Evolutionary conservation across 768 basidiomycete genomes (phyloP), one percentile per base, ranked within the genome.

Genomic region (Collybia mongolica): DNA sequence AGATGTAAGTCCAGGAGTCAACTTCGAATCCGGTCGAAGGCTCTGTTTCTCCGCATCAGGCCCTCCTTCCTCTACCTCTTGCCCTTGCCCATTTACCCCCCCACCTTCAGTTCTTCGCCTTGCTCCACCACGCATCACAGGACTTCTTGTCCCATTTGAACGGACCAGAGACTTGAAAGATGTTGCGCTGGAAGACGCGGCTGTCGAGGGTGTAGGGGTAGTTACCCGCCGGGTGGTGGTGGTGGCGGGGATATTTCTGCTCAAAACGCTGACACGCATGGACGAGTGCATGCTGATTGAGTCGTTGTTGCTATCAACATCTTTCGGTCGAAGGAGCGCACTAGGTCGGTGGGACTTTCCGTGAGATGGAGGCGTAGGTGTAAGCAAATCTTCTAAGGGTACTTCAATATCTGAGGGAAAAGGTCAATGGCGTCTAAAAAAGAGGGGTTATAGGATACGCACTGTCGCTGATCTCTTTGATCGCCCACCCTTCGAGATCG

Each of bases 391-490:
- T 43, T 90, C 86, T 5, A 84, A 68, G 0, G 86, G 74, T 9
- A 94, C 81, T 62, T 95, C 91, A 46, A 95, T 81, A 62, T 89
- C 93, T 93, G 58, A 2, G 44, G 29, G n/a, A 46, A 32, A 49
- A 47, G 9, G 5, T n/a, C 36, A 22, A 41, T 28, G 26, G n/a
- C 32, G 39, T 36, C 42, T 0, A 17, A 19, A 6, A 47, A 24
- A 32, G 39, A 19, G 36, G 17, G 54, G 29, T 54, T 28, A 36
- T 32, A 44, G 29, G 41, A 44, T 28, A 74, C 88, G 58, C 54
- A 90, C 92, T 79, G 60, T 88, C 82, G 37, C 83, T 80, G 36
- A 98, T 92, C 61, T 98, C 96, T 63, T 92, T 87, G 47, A 95
- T 64, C 0, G 88, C 84, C 92, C 93, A 97, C 3, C 77, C 78